Evolutionary conservation across 306 rosid genomes (phyloP), one percentile per base, ranked within the genome.

Genomic region (Amphicarpaea edgeworthii): DNA sequence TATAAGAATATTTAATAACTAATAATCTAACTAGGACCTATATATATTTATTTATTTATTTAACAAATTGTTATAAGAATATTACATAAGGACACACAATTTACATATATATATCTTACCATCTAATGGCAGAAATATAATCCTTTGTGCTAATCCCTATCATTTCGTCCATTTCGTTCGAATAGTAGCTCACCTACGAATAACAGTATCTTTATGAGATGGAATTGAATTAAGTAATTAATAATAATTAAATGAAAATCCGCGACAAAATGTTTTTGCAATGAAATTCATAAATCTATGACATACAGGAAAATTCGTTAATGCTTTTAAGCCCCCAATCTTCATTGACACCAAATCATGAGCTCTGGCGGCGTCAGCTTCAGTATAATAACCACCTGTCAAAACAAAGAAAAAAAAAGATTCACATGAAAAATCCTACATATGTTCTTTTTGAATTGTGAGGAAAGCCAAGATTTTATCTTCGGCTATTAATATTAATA

Each of bases 311-410:
- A 87, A 82, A 74, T 87, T 84, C 23, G 78, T 53, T 2, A 7
- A 2, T 21, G 81, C 55, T 41, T 21, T 9, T 10, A 11, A 3
- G 50, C 88, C 82, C 71, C 70, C 70, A 9, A 78, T 63, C 62
- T 79, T 84, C 5, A 87, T 65, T 51, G 90, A 81, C 50, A 84
- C 79, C 55, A 84, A n/a, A 68, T 87, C 90, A 49, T 76, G 51
- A 47, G 86, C 90, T 55, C 21, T 84, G 3, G 85, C 90, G 0
- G 90, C 90, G 3, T 84, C 81, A 32, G 16, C 38, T 58, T 84
- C 88, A 14, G 12, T 7, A 3, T 17, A 16, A 70, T n/a, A 87
- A 32, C 61, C 86, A 68, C 85, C 90, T 77, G 24, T 28, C 58
- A 70, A 58, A 5, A 15, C 67, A 9, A 15, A 41, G 9, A 21